Conservation (phyloP, 805 yeast genomes). For the Barnettozyma wickerhamii region DNA sequence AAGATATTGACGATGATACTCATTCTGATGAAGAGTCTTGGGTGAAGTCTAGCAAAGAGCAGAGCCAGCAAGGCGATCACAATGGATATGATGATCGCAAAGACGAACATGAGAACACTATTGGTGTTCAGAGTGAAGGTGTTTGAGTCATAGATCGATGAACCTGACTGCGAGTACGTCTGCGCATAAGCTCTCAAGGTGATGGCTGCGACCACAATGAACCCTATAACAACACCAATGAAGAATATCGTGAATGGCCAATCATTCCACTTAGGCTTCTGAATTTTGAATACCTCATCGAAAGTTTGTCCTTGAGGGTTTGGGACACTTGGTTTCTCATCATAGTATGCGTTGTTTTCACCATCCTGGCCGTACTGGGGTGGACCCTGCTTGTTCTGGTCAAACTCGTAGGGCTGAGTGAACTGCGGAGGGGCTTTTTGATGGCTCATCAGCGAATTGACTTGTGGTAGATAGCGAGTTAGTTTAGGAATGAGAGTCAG, state of each 20-base stretch:
- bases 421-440: constrained; percentile 11
- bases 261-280: constrained; percentile 65
- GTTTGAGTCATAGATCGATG: constrained; percentile 51
- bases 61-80: constrained; percentile 55
- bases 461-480: not conserved
- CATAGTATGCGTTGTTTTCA: constrained; percentile 7
- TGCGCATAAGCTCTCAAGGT: constrained; percentile 59
- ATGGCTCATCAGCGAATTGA: constrained; percentile 2
- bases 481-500: too few species aligned
- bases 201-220: constrained; percentile 64
- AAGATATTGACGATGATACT: constrained; percentile 66
- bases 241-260: constrained; percentile 61
- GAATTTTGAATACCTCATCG: constrained; percentile 65
- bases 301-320: constrained; percentile 42
- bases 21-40: constrained; percentile 61
- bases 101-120: constrained; percentile 65
- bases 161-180: constrained; percentile 53
- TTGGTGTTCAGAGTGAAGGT: constrained; percentile 69
- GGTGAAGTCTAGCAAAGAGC: constrained; percentile 56
- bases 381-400: constrained; percentile 3
- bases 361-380: constrained; percentile 11
- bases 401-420: constrained; percentile 21
- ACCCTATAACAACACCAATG: constrained; percentile 51
- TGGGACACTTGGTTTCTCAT: constrained; percentile 32
- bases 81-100: constrained; percentile 57